These are phyloP conservation scores for Zelopaecilomyces penicillatus DNA, from an alignment of 2,329 filamentous ascomycete species.

Conservation along the genomic window DNA sequence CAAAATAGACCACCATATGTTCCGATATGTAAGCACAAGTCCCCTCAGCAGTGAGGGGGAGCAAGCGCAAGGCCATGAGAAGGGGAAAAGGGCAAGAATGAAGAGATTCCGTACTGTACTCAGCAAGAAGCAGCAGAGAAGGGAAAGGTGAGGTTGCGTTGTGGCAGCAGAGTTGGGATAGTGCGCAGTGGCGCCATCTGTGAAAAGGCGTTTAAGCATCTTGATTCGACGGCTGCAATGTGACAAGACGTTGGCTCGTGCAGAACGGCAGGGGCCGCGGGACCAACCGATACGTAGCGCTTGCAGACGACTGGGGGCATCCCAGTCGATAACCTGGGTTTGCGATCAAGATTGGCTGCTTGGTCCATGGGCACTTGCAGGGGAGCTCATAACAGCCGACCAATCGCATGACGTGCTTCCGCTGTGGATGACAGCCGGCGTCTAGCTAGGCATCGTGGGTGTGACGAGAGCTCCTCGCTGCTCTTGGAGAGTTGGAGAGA, in stretches of 20 bases:
- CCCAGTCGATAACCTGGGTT: slow-evolving; percentile 18
- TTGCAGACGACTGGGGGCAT: slow-evolving; percentile 19
- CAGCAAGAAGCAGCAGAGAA: not conserved
- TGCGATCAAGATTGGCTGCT: slow-evolving; percentile 33
- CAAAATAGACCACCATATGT: not conserved
- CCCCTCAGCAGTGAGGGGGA: not conserved
- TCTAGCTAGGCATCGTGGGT: too few relatives aligned
- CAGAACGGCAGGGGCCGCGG: slow-evolving; percentile 38
- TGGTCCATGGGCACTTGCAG: slow-evolving; percentile 16
- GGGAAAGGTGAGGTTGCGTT: slow-evolving; percentile 5
- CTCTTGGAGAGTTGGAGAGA: too few relatives aligned
- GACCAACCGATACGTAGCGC: slow-evolving; percentile 36
- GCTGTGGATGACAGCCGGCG: not conserved
- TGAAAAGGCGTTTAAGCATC: slow-evolving; percentile 9
- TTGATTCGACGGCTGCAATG: slow-evolving; percentile 31
- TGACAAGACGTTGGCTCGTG: slow-evolving; percentile 37
- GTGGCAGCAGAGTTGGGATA: slow-evolving; percentile 10
- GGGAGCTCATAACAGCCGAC: not conserved
- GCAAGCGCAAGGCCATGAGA: not conserved
- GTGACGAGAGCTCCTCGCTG: too few relatives aligned
- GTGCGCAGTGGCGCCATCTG: slow-evolving; percentile 3
- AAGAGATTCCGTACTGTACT: not conserved
- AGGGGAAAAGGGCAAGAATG: not conserved
- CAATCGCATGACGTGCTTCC: slow-evolving; percentile 7
- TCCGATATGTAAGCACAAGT: not conserved